Evolutionary conservation across 1,139 yeast species (phyloP).

Genomic region (Taiozyma sp.): DNA sequence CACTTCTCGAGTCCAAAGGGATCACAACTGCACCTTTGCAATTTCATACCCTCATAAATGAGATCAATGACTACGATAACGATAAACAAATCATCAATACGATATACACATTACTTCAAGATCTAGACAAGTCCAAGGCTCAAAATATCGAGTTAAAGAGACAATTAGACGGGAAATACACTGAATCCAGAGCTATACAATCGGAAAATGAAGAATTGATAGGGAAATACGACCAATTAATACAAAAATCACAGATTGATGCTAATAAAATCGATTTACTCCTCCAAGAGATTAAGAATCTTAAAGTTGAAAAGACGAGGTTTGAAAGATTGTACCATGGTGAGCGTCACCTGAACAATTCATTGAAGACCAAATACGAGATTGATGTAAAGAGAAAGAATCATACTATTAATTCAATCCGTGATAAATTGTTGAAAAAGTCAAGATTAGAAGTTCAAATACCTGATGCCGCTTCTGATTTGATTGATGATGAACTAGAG

Average conservation of each 20-base stretch:
- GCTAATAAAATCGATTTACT: conserved; percentile 6
- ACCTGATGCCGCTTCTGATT: not conserved
- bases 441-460: not conserved
- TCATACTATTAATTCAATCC: conserved; percentile 33
- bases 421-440: conserved; percentile 31
- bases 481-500: conserved; percentile 34
- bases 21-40: not conserved
- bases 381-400: conserved; percentile 38
- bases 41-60: conserved; percentile 4
- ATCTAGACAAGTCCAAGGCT: conserved; percentile 34
- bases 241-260: conserved; percentile 4
- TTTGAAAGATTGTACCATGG: conserved; percentile 1
- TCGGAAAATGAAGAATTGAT: conserved; percentile 5
- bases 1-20: conserved; percentile 12
- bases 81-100: conserved; percentile 40
- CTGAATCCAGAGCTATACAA: not conserved
- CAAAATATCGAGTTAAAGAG: conserved; percentile 27
- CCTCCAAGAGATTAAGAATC: conserved; percentile 4
- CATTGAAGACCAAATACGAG: conserved; percentile 33
- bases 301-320: not conserved
- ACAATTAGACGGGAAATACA: conserved; percentile 21
- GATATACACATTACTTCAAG: conserved; percentile 36
- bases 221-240: conserved; percentile 8
- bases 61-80: conserved; percentile 20
- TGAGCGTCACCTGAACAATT: conserved; percentile 4